phyloP scores from a whole-genome alignment of 2,329 filamentous ascomycete species.

The Coleophoma crateriformis region DNA sequence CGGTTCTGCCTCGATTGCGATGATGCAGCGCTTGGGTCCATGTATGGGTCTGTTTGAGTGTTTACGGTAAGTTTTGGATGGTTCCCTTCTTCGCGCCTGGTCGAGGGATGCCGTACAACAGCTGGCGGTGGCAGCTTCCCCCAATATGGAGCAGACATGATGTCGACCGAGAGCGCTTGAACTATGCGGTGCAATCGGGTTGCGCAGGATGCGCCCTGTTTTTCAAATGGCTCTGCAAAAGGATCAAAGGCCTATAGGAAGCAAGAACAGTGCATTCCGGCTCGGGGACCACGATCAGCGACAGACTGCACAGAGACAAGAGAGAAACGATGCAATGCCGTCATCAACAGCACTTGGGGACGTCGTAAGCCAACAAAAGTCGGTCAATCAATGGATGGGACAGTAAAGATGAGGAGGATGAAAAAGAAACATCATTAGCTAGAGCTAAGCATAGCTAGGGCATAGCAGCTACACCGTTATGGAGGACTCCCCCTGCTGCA shows the following conservation, averaged over 20 bases:
- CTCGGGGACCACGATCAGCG: no score
- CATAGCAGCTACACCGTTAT: no score
- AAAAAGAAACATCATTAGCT: not conserved
- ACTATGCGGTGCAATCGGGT: no score
- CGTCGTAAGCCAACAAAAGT: not conserved
- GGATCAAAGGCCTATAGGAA: no score
- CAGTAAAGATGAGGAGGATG: not conserved
- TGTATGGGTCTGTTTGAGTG: conserved; percentile 15
- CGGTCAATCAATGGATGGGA: not conserved
- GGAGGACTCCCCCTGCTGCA: no score
- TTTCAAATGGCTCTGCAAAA: no score
- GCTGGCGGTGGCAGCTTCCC: conserved; percentile 49
- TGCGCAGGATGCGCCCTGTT: not conserved
- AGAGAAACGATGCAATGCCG: not conserved
- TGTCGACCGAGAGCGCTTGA: not conserved
- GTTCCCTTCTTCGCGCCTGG: conserved; percentile 28
- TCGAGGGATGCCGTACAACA: conserved; percentile 25
- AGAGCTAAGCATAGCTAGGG: not conserved
- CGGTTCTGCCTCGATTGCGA: conserved; percentile 17
- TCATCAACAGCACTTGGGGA: not conserved
- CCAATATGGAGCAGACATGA: conserved; percentile 52
- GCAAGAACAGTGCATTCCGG: no score
- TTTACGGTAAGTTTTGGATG: conserved; percentile 15
- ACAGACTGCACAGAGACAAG: no score
- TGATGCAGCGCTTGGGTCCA: conserved; percentile 39